Base-by-base conservation (phyloP, 2,329 filamentous ascomycete species). In the Colletotrichum chrysophilum region DNA sequence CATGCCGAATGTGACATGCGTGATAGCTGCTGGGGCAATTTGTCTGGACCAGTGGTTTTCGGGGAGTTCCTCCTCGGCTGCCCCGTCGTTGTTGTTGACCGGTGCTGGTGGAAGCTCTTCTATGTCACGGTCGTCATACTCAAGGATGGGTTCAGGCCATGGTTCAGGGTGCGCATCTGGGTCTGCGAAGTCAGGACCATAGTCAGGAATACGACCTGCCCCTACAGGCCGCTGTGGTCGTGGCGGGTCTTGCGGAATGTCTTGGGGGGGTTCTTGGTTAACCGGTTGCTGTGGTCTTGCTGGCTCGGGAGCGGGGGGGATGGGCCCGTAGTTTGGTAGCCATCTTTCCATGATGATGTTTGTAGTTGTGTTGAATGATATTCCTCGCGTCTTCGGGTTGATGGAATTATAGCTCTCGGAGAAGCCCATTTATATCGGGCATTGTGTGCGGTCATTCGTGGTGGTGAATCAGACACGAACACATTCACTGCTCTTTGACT, bases 91-190 rank as follows among this genome's bases (percentile, higher is more conserved):
- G 21, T 30, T 21, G 9, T 58, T 34, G 2, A n/a, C 2, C 10
- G 52, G 43, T 6, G 18, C 21, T 26, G 26, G 26, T 55, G n/a
- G 26, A 7, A 7, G 43, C n/a, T 52, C 43, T 24, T 52, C 43
- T 21, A 0, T 0, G 10, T 21, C n/a, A 1, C 9, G 43, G 16
- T 52, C 6, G n/a, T 52, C n/a, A 0, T 52, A 12, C 6, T 52
- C 43, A 3, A 10, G 43, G n/a, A 52, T 24, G 0, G n/a, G 43
- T 5, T 21, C 10, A 21, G 43, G 43, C 43, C 43, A 24, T 21
- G 43, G 43, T 0, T 52, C n/a, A 0, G 43, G 43, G 5, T 52
- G 3, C 0, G n/a, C n/a, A 7, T 52, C 43, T 21, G 43, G 43
- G 10, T 52, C 43, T 52, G 43, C 43, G 3, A 52, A 52, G 1